Evolutionary conservation across 169 alveolate genomes (phyloP), one percentile per base, ranked within the genome.

Genomic region (Plasmodium yoelii): DNA sequence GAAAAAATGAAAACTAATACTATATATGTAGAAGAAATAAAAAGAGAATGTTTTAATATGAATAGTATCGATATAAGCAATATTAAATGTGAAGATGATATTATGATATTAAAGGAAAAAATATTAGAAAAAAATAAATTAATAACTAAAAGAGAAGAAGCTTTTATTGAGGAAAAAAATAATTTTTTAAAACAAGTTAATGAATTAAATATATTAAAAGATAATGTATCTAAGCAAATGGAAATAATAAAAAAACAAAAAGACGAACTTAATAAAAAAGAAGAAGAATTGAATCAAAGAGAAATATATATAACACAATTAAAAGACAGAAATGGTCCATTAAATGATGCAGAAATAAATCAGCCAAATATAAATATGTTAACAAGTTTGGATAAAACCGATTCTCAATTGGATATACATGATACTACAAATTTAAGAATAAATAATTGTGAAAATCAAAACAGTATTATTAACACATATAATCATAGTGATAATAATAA

Each of bases 201-300:
- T 47, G 64, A 80, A 80, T 69, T 80, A 42, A 53, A 57, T 24
- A 26, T 80, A 42, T 65, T 80, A 53, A 51, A 57, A 46, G 90
- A 65, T 39, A 8, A 55, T 15, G 42, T 80, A 49, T 53, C 26
- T 5, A 63, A 22, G 12, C 18, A 60, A 65, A 80, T 69, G 28
- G 80, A 80, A 42, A 59, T 59, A n/a, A 46, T 80, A 26, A 55
- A 64, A 18, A 15, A 28, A 15, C 15, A 59, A 59, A 80, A 80
- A 80, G 71, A 80, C 5, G 49, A 72, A 22, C 64, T 70, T 53
- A 26, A 53, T 26, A 70, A 53, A 70, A 72, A 39, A 56, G 87
- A 72, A 39, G 87, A 72, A 57, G 90, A 80, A 67, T 24, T 80
- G 64, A 80, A 80, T 51, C 51, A 8, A 59, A 80, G 55, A 44